Conservation (phyloP, 108 stramenopile genomes). For the Aurantiochytrium sp. region DNA sequence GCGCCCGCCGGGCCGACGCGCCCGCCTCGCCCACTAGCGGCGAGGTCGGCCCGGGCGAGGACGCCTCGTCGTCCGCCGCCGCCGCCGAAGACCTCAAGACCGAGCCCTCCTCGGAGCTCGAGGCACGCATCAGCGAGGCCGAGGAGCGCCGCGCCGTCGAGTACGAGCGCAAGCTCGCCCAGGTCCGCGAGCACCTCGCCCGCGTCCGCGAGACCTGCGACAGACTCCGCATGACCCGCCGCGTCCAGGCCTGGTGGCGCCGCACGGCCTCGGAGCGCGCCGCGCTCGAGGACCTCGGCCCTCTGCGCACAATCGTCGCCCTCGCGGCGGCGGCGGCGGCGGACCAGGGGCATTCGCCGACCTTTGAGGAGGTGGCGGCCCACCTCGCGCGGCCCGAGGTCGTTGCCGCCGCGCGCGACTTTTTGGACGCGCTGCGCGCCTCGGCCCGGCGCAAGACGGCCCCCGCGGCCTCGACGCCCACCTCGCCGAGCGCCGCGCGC, state of each 20-base stretch:
- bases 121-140: background rate
- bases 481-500: background rate
- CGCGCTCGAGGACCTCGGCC: background rate
- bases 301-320: background rate
- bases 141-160: background rate
- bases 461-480: background rate
- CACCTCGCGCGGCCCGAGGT: background rate
- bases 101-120: background rate
- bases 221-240: slow-evolving; percentile 1
- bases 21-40: background rate
- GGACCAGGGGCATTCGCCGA: too few relatives aligned
- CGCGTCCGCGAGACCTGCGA: background rate
- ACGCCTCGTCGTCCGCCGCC: background rate
- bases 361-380: background rate
- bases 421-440: background rate
- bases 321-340: background rate
- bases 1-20: background rate
- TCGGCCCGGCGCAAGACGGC: background rate
- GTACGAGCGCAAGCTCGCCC: background rate
- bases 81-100: background rate
- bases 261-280: background rate
- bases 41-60: background rate
- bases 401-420: background rate
- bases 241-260: slow-evolving; percentile 20
- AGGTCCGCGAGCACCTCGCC: slow-evolving; percentile 3